These are phyloP conservation scores for Melaleuca quinquenervia DNA, from an alignment of 345 rosid genomes.

Conservation along the genomic window DNA sequence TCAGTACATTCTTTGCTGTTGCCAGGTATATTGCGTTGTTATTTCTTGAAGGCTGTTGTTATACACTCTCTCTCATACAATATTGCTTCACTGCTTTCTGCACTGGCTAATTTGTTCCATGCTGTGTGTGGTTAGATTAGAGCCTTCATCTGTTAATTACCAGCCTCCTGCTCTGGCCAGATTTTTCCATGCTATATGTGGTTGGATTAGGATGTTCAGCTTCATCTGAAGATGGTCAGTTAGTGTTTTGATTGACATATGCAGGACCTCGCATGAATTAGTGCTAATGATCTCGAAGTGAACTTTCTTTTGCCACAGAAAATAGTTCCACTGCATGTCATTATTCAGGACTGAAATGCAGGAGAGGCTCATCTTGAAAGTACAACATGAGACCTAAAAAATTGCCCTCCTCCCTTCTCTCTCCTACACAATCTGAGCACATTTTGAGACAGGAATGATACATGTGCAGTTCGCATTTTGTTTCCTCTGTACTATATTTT, in stretches of 20 bases:
- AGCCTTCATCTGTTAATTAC: neutral
- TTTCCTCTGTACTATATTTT: neutral
- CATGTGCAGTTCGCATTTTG: neutral
- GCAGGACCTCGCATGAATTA: neutral
- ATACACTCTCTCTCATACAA: neutral
- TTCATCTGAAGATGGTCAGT: neutral
- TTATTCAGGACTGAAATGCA: neutral
- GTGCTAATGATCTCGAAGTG: neutral
- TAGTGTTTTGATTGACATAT: neutral
- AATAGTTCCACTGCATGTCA: neutral
- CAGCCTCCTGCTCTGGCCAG: neutral
- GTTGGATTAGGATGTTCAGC: neutral
- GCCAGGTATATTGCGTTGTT: constrained; percentile 57
- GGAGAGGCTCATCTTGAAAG: neutral
- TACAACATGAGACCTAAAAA: neutral
- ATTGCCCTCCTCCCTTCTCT: neutral
- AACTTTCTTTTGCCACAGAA: neutral
- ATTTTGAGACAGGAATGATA: neutral
- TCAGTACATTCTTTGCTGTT: constrained; percentile 75
- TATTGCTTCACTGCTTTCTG: neutral
- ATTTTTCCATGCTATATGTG: neutral
- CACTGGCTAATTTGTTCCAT: neutral
- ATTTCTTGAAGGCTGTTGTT: neutral
- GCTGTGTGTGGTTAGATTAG: neutral
- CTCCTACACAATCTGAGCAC: neutral